Base-by-base conservation (phyloP, 2,329 filamentous ascomycete genomes). In the Fusarium sp. region DNA sequence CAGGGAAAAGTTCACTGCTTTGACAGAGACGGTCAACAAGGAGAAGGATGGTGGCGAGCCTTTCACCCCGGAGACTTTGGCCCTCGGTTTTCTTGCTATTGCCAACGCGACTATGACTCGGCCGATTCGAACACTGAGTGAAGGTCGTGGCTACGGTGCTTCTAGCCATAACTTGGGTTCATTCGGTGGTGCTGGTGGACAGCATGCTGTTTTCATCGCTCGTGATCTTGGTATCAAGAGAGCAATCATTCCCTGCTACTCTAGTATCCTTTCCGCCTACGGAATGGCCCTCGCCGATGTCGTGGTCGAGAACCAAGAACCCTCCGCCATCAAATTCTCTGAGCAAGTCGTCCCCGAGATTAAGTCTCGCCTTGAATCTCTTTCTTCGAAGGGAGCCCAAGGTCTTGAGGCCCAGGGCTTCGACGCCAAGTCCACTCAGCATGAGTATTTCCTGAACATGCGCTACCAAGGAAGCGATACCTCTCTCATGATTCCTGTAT, bases 21-120 rank as follows among this genome's bases (percentile, higher is more conserved):
- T 86, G 4, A 80, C 82, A 0, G 73, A 65, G 0, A 43, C 20
- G 0, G 65, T 76, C 23, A 76, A 76, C 33, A 56, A 20, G 48
- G 72, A 75, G 4, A 75, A 71, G 22, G 69, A 71, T 15, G 63
- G 57, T 0, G 53, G 58, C 0, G 68, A 72, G 0, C 51, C 48
- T 1, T 73, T 75, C 5, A 74, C 74, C 0, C 62, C 69, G 0
- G 71, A 75, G 46, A 67, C 63, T 4, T n/a, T 75, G 0, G 91
- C 91, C 0, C 88, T 90, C 62, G 92, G 92, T 0, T 93, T 93
- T 72, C 85, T 93, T 68, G 87, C 90, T 53, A 89, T 93, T 45
- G 90, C 90, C 6, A 92, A 93, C 63, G 90, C 91, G 72, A 88
- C 89, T 1, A 93, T 93, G 90, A 89, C 88, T 0, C 82, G 91